These are phyloP conservation scores for Venturia oleaginea DNA, from an alignment of 2,329 filamentous ascomycete genomes.

Conservation along the genomic window DNA sequence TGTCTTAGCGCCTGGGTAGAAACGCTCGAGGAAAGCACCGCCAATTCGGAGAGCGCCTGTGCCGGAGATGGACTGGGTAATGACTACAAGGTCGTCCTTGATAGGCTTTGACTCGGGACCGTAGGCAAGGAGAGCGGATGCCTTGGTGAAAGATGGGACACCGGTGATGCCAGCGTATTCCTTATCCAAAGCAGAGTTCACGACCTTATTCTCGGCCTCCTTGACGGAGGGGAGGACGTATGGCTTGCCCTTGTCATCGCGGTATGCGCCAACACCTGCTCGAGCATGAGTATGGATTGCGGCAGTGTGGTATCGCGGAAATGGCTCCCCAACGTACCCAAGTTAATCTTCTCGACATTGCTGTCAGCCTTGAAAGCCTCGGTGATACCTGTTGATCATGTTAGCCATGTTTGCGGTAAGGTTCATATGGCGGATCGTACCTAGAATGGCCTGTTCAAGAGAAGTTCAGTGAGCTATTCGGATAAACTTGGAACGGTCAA, in stretches of 20 bases:
- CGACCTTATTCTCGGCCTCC: constrained; percentile 77
- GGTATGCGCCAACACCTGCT: constrained; percentile 88
- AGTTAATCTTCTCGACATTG: constrained; percentile 94
- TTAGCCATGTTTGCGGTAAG: constrained; percentile 14
- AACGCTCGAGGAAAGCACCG: constrained; percentile 83
- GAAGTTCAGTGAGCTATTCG: not conserved
- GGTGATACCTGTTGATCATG: constrained; percentile 60
- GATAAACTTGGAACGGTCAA: not conserved
- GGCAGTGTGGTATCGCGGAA: not conserved
- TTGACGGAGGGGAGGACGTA: constrained; percentile 93
- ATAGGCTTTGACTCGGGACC: constrained; percentile 70
- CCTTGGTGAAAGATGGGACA: constrained; percentile 86
- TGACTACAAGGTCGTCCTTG: constrained; percentile 65
- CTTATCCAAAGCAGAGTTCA: constrained; percentile 75
- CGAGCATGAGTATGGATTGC: not conserved
- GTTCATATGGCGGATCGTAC: constrained; percentile 37
- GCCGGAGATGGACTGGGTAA: constrained; percentile 97
- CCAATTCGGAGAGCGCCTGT: constrained; percentile 94
- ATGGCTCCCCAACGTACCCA: constrained; percentile 49
- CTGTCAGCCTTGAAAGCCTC: constrained; percentile 98
- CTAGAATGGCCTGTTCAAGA: constrained; percentile 58
- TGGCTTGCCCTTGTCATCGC: constrained; percentile 95
- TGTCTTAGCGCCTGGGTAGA: constrained; percentile 85
- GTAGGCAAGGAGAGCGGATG: constrained; percentile 85
- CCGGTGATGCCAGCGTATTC: constrained; percentile 98